Evolutionary conservation across 78 protist genomes (phyloP).

Genomic region (Bigelowiella natans): DNA sequence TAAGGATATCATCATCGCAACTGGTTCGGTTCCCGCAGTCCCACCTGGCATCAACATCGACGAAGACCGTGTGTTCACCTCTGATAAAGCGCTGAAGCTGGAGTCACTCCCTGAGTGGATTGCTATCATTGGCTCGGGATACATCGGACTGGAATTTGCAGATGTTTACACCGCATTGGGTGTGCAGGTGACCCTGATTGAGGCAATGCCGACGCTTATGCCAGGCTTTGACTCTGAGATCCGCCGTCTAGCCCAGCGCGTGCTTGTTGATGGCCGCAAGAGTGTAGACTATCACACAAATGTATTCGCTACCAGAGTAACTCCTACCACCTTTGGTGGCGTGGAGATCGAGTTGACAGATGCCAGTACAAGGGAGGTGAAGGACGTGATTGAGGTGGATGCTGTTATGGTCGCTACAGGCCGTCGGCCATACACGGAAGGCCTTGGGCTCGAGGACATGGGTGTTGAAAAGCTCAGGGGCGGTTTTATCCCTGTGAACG

Average conservation of each 20-base stretch:
- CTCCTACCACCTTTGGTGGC: not conserved
- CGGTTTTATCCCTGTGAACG: constrained; percentile 24
- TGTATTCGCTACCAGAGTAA: constrained; percentile 26
- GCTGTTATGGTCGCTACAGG: constrained; percentile 21
- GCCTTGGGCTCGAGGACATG: constrained; percentile 7
- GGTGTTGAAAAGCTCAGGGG: constrained; percentile 9
- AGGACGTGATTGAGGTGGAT: constrained; percentile 20
- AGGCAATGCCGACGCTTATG: not conserved
- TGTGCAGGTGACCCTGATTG: not conserved
- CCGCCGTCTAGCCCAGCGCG: not conserved
- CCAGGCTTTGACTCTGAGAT: not conserved
- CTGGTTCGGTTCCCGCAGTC: constrained; percentile 29
- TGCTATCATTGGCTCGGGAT: constrained; percentile 37
- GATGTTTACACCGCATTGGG: constrained; percentile 41
- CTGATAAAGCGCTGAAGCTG: constrained; percentile 36
- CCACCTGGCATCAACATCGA: constrained; percentile 31
- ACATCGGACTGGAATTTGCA: constrained; percentile 30
- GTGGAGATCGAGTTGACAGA: constrained; percentile 18
- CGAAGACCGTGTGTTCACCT: constrained; percentile 31
- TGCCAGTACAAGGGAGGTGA: constrained; percentile 20
- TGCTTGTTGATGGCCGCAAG: not conserved
- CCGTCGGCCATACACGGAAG: constrained; percentile 8
- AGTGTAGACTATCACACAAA: constrained; percentile 10
- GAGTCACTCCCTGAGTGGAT: constrained; percentile 40
- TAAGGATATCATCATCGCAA: constrained; percentile 33